Percentiles rank a stretch among this genome's conserved stretches.
phyloP scores from a whole-genome alignment of 2,329 filamentous ascomycete genomes.

The Cadophora sp. region DNA sequence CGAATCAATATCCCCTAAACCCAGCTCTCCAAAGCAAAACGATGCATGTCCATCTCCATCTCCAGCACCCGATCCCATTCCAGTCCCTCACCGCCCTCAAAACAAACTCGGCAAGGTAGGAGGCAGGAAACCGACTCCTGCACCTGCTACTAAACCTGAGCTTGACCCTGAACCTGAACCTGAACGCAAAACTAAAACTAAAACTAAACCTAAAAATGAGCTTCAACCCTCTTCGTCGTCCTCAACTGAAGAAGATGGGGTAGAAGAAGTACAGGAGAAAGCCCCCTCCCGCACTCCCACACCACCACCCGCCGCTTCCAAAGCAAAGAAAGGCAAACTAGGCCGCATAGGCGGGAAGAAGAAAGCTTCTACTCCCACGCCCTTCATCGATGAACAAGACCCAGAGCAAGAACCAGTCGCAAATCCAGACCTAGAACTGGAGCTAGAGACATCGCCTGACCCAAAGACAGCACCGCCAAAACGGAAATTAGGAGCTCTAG shows the following conservation, averaged over 20 bases:
- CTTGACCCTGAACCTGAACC: constrained; percentile 18
- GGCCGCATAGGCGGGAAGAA: constrained; percentile 42
- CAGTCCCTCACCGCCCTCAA: constrained; percentile 19
- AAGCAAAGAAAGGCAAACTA: constrained; percentile 35
- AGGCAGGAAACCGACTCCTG: constrained; percentile 32
- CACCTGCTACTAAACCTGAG: constrained; percentile 10
- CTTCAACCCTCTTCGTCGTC: not conserved
- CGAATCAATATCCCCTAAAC: not conserved
- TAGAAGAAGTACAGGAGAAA: not conserved
- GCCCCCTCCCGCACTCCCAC: not conserved
- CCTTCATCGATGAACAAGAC: not conserved
- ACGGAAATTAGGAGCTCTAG: constrained; percentile 13
- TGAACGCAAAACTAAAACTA: constrained; percentile 20
- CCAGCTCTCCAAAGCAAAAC: not conserved
- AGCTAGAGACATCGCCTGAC: constrained; percentile 11
- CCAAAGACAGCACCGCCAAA: constrained; percentile 5
- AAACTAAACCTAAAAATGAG: not conserved
- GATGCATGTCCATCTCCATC: not conserved
- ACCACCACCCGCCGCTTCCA: constrained; percentile 15
- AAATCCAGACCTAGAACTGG: constrained; percentile 17
- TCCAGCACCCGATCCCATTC: not conserved
- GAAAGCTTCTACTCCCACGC: constrained; percentile 14
- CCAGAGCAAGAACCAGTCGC: no score
- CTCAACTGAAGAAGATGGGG: not conserved
- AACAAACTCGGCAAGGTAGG: constrained; percentile 33